Percentiles rank a stretch among this genome's conserved stretches.
Evolutionary conservation across 768 basidiomycete species (phyloP).

Genomic region (Gloeophyllum trabeum): DNA sequence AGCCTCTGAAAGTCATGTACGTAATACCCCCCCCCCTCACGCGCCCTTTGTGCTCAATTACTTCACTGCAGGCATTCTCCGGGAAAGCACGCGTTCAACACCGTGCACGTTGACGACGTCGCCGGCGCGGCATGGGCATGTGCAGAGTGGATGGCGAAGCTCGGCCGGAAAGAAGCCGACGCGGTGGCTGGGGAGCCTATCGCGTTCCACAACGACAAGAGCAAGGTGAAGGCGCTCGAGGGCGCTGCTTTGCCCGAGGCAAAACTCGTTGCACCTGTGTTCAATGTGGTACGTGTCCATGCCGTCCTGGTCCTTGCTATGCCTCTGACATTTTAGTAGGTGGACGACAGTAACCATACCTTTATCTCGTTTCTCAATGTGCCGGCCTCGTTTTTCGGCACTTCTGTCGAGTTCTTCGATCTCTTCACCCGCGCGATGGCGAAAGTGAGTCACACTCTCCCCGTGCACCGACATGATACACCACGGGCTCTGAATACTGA

Average conservation of each 20-base stretch:
- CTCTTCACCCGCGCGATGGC: conserved; percentile 54
- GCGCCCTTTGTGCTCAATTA: neutral
- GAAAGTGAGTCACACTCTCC: conserved; percentile 46
- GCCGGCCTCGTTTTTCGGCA: conserved; percentile 63
- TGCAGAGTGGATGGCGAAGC: conserved; percentile 60
- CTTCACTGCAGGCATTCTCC: conserved; percentile 54
- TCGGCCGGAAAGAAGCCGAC: conserved; percentile 56
- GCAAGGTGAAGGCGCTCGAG: conserved; percentile 49
- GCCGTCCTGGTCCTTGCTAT: neutral
- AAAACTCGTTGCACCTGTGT: conserved; percentile 61
- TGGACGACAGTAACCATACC: conserved; percentile 68
- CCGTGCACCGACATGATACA: neutral
- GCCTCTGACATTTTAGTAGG: conserved; percentile 23
- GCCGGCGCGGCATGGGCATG: conserved; percentile 70
- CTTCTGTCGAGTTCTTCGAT: conserved; percentile 72
- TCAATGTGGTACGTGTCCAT: conserved; percentile 52
- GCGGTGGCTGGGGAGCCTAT: conserved; percentile 57
- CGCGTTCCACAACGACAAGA: conserved; percentile 59
- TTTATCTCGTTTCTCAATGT: conserved; percentile 53
- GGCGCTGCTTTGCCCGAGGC: conserved; percentile 45
- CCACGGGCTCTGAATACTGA: neutral
- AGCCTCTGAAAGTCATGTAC: conserved; percentile 79
- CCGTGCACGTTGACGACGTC: conserved; percentile 69
- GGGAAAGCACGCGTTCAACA: conserved; percentile 64
- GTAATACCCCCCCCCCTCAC: conserved; percentile 12